Conservation (phyloP, 768 basidiomycete species). For the Dacryopinax spathularia region DNA sequence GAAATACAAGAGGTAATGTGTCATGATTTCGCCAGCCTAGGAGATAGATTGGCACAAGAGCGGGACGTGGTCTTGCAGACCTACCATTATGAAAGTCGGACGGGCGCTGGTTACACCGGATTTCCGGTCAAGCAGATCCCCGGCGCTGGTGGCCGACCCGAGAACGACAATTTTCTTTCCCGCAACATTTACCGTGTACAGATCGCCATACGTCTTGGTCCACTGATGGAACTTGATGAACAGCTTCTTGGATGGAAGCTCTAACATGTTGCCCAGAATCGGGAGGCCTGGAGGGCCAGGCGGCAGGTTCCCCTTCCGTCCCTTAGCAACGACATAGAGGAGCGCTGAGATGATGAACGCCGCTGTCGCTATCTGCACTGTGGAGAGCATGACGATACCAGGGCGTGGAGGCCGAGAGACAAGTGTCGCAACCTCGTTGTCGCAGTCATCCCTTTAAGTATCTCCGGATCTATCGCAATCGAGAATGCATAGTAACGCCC, state of each 20-base stretch:
- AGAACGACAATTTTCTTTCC: background rate
- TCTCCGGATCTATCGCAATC: no score
- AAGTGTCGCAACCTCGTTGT: background rate
- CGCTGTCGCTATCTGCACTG: background rate
- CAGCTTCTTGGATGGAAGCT: conserved; percentile 14
- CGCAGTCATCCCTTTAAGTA: no score
- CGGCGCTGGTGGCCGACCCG: background rate
- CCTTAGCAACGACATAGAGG: background rate
- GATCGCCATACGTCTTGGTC: conserved; percentile 15
- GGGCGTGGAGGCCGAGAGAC: background rate
- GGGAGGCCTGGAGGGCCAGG: conserved; percentile 16
- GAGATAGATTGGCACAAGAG: no score
- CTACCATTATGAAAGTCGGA: background rate
- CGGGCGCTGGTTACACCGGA: background rate
- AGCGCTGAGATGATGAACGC: background rate
- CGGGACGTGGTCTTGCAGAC: conserved; percentile 14
- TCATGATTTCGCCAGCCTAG: background rate
- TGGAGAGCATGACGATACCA: background rate
- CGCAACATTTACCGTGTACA: background rate
- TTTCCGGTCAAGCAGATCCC: background rate
- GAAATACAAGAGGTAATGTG: background rate
- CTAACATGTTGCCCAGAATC: conserved; percentile 17
- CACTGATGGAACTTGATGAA: conserved; percentile 15
- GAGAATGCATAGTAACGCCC: no score
- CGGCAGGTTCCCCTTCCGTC: conserved; percentile 7